A percentile compares a stretch with the other conserved stretches of the same genome.
Evolutionary conservation across 1,139 yeast genomes (phyloP).

Genomic region (Suhomyces yuchorum): DNA sequence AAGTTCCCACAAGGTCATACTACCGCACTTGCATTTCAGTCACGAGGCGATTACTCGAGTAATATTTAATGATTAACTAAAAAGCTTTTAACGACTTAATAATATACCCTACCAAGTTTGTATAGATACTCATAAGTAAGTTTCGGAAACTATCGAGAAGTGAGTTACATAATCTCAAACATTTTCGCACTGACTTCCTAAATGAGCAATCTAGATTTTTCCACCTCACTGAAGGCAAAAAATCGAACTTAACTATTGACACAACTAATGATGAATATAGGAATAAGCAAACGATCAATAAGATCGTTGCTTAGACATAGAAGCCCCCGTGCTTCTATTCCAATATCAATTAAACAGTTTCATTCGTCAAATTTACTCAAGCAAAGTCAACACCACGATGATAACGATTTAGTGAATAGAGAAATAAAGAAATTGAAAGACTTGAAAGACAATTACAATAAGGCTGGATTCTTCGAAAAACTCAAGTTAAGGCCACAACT

Average conservation of each 20-base stretch:
- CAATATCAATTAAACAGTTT: conserved; percentile 2
- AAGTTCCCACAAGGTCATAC: no score
- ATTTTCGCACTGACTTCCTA: conserved; percentile 13
- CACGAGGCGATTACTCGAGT: no score
- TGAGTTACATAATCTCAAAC: background rate
- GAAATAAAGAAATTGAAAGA: conserved; percentile 25
- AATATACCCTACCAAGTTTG: background rate
- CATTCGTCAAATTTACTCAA: conserved; percentile 1
- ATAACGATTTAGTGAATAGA: conserved; percentile 19
- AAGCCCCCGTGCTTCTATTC: conserved; percentile 3
- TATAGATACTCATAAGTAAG: no score
- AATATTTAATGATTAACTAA: background rate
- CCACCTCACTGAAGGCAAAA: conserved; percentile 21
- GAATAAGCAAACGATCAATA: conserved; percentile 11
- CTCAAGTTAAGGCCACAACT: conserved; percentile 28
- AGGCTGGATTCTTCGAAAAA: conserved; percentile 32
- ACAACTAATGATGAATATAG: conserved; percentile 5
- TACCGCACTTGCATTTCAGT: no score
- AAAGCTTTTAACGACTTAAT: background rate
- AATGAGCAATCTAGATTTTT: conserved; percentile 18
- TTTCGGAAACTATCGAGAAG: background rate
- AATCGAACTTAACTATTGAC: background rate
- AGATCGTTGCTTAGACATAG: conserved; percentile 10
- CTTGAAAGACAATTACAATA: conserved; percentile 26
- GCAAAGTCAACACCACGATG: conserved; percentile 7